Conservation (phyloP, 1,139 yeast species). For the Suhomyces yuchorum region DNA sequence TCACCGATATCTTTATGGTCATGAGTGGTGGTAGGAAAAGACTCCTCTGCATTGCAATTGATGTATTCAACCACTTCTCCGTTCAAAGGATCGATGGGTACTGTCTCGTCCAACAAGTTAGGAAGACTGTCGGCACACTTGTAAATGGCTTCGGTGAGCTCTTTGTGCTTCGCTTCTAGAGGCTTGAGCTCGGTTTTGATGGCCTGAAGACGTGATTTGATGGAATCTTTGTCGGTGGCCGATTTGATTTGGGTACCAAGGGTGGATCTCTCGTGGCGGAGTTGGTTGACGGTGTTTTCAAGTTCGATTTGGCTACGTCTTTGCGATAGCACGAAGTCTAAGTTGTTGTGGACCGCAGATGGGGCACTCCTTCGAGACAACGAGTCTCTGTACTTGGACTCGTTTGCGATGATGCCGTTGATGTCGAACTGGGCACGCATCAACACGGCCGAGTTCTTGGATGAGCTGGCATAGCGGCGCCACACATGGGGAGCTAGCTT, state of each 20-base stretch:
- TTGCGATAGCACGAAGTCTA: constrained; percentile 34
- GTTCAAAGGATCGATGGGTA: constrained; percentile 42
- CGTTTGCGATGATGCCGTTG: constrained; percentile 43
- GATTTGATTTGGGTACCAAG: constrained; percentile 29
- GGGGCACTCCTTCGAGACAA: constrained; percentile 48
- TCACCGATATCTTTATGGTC: constrained; percentile 75
- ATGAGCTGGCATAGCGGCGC: constrained; percentile 14
- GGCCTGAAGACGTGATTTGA: constrained; percentile 33
- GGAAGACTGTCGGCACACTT: constrained; percentile 61
- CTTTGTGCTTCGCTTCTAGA: constrained; percentile 34
- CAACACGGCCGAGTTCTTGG: constrained; percentile 26
- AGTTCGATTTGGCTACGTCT: constrained; percentile 28
- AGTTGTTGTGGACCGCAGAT: constrained; percentile 26
- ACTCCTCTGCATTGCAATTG: constrained; percentile 39
- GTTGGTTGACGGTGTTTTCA: constrained; percentile 25
- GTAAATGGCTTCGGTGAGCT: constrained; percentile 33
- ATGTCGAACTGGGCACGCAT: constrained; percentile 52
- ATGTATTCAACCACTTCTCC: constrained; percentile 51
- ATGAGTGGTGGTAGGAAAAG: constrained; percentile 19
- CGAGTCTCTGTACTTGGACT: constrained; percentile 45
- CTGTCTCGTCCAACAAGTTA: constrained; percentile 59
- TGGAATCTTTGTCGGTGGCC: constrained; percentile 17
- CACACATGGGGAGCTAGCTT: constrained; percentile 2
- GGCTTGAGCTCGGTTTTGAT: constrained; percentile 39
- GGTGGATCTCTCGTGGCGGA: constrained; percentile 33